Conservation (phyloP, 2,329 filamentous ascomycete species). For the Diaporthe ilicicola region DNA sequence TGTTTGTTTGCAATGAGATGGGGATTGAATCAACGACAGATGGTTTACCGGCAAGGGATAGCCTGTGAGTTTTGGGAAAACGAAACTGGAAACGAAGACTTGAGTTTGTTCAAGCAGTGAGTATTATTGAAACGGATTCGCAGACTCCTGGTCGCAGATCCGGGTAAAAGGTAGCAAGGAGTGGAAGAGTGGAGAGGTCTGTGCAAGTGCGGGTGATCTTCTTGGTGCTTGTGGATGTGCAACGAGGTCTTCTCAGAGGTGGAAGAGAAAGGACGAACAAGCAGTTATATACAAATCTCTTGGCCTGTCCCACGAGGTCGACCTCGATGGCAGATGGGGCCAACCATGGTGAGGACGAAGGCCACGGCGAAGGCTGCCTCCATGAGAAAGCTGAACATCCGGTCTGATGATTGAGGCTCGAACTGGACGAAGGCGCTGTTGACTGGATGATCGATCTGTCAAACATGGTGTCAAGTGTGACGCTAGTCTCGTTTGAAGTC, state of each 20-base stretch:
- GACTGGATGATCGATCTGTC: constrained; percentile 20
- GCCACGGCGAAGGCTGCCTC: constrained; percentile 16
- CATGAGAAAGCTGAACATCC: constrained; percentile 15
- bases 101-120: neutral
- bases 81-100: constrained; percentile 6
- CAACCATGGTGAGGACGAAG: neutral
- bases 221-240: neutral
- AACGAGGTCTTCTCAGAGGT: neutral
- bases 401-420: constrained; percentile 21
- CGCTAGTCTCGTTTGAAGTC: constrained; percentile 26
- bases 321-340: neutral
- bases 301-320: neutral
- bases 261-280: neutral
- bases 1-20: neutral
- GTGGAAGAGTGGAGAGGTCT: constrained; percentile 10
- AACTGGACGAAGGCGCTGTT: constrained; percentile 1
- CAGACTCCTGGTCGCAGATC: constrained; percentile 32
- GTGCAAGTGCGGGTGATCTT: constrained; percentile 8
- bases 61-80: neutral
- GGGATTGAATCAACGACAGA: neutral
- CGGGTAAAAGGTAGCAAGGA: constrained; percentile 14
- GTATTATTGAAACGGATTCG: constrained; percentile 26
- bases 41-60: neutral
- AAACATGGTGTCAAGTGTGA: constrained; percentile 18
- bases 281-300: neutral